Evolutionary conservation across 2,329 filamentous ascomycete species (phyloP).

Genomic region (Stachybotrys chartarum): DNA sequence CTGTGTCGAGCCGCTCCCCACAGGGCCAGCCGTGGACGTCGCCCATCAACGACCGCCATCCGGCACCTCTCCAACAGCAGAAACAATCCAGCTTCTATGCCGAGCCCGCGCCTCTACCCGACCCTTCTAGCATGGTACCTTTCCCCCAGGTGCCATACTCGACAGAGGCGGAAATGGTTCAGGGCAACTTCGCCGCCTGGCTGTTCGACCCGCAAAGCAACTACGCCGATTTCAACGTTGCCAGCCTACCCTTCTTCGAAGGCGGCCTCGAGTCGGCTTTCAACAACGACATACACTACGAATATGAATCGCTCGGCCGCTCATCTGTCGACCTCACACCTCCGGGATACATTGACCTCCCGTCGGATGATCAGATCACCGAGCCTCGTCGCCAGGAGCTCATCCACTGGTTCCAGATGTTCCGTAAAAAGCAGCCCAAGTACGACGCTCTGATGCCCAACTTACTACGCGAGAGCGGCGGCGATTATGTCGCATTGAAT

Average conservation of each 20-base stretch:
- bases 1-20: constrained; percentile 5
- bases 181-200: constrained; percentile 43
- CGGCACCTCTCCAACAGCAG: constrained; percentile 26
- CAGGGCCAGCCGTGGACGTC: constrained; percentile 15
- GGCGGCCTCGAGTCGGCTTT: constrained; percentile 43
- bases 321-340: constrained; percentile 38
- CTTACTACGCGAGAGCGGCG: constrained; percentile 30
- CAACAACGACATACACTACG: constrained; percentile 43
- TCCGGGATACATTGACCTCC: constrained; percentile 26
- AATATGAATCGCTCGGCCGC: constrained; percentile 41
- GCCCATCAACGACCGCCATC: constrained; percentile 24
- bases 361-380: constrained; percentile 35
- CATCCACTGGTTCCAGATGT: constrained; percentile 33
- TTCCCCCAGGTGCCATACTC: constrained; percentile 12
- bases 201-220: constrained; percentile 39
- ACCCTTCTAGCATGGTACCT: constrained; percentile 25
- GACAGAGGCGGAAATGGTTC: constrained; percentile 25
- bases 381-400: constrained; percentile 39
- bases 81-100: constrained; percentile 29
- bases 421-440: constrained; percentile 34
- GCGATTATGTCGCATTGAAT: constrained; percentile 49
- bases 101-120: constrained; percentile 18
- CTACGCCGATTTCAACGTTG: constrained; percentile 33
- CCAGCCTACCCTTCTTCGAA: constrained; percentile 39
- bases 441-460: constrained; percentile 25